These are phyloP conservation scores for Eragrostis tef DNA, from an alignment of 202 grass and related monocot genomes.

Conservation along the genomic window DNA sequence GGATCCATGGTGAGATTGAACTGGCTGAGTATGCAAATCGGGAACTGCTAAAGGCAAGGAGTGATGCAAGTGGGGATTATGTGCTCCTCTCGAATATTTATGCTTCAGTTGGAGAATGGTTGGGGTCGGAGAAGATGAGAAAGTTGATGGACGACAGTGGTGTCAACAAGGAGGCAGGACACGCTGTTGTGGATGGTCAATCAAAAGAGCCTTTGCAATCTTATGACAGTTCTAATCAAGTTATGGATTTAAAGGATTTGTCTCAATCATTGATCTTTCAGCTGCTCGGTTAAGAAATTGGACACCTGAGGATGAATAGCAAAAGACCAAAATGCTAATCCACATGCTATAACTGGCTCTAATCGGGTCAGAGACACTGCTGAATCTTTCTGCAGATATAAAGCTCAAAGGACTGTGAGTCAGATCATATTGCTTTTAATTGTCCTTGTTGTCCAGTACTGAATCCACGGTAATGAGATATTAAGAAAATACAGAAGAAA, in stretches of 20 bases:
- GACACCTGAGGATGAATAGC: not conserved
- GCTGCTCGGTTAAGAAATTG: slow-evolving; percentile 13
- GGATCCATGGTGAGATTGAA: slow-evolving; percentile 74
- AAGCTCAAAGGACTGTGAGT: slow-evolving; percentile 14
- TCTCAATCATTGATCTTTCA: slow-evolving; percentile 11
- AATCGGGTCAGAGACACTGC: not conserved
- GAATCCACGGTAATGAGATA: not conserved
- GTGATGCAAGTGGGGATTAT: slow-evolving; percentile 76
- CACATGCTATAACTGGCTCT: slow-evolving; percentile 17
- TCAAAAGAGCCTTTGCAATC: slow-evolving; percentile 39
- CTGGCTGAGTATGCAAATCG: slow-evolving; percentile 66
- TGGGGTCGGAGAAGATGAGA: slow-evolving; percentile 67
- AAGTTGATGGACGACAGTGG: slow-evolving; percentile 85
- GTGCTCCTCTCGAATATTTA: slow-evolving; percentile 87
- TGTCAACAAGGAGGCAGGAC: slow-evolving; percentile 72
- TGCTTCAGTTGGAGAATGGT: slow-evolving; percentile 81
- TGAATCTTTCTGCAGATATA: not conserved
- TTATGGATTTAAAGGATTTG: slow-evolving; percentile 28
- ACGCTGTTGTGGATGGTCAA: slow-evolving; percentile 51
- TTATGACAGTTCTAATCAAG: not conserved
- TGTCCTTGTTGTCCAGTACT: slow-evolving; percentile 1
- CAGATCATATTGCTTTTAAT: not conserved
- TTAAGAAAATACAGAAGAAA: not conserved
- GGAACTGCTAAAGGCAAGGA: slow-evolving; percentile 61
- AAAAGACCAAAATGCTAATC: not conserved